A percentile compares a stretch with the other conserved stretches of the same genome.
These are phyloP conservation scores for Podospora didyma DNA, from an alignment of 495 filamentous ascomycete species.

Conservation along the genomic window DNA sequence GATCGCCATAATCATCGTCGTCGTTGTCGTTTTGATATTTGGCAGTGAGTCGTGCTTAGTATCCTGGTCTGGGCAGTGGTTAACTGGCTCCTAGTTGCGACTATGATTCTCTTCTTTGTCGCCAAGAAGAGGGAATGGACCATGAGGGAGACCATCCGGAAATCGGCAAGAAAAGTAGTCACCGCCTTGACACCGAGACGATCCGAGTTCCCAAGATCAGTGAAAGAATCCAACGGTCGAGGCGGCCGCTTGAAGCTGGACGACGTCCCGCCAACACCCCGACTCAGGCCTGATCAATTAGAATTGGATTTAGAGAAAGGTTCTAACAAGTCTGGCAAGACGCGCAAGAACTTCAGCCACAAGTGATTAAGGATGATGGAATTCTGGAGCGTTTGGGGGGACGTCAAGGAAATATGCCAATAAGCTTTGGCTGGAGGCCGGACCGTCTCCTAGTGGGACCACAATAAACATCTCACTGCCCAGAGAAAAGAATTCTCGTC, in stretches of 20 bases:
- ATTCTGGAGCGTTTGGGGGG: background rate
- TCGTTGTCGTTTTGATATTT: conserved; percentile 50
- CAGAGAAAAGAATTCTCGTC: too few relatives aligned
- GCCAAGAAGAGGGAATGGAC: conserved; percentile 58
- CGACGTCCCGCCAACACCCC: conserved; percentile 50
- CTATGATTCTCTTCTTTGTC: conserved; percentile 47
- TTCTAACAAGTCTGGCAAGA: conserved; percentile 23
- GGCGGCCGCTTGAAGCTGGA: conserved; percentile 36
- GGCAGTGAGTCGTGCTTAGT: conserved; percentile 43
- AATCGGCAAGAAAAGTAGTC: conserved; percentile 49
- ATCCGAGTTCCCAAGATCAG: conserved; percentile 50
- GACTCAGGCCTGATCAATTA: conserved; percentile 31
- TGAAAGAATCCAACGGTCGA: conserved; percentile 34
- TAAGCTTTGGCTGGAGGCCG: too few relatives aligned
- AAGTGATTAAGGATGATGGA: conserved; percentile 12
- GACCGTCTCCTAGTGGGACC: too few relatives aligned
- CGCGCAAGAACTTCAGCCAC: conserved; percentile 31
- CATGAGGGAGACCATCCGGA: conserved; percentile 47
- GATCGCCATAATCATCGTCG: conserved; percentile 59
- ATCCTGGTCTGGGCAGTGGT: background rate
- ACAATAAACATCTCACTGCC: too few relatives aligned
- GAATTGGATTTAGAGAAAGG: conserved; percentile 55
- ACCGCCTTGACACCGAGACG: conserved; percentile 51
- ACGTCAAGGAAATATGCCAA: background rate
- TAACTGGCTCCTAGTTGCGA: conserved; percentile 35